Conservation (phyloP, 306 rosid genomes). For the Senna siamea region DNA sequence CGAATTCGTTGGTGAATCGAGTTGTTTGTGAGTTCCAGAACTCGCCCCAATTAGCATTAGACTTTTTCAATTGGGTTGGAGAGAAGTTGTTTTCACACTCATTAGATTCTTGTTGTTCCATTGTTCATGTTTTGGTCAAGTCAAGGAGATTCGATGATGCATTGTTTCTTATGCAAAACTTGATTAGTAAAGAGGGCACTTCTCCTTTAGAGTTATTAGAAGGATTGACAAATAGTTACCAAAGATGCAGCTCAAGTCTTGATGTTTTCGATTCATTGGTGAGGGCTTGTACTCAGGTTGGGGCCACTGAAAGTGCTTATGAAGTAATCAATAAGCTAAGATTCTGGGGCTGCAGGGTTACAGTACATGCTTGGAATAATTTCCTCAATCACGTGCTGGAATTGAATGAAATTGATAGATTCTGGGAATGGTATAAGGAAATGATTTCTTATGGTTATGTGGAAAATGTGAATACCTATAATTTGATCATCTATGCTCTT, state of each 20-base stretch:
- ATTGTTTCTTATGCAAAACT: conserved; percentile 46
- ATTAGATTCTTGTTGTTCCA: conserved; percentile 47
- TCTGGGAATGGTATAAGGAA: conserved; percentile 58
- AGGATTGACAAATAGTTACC: conserved; percentile 47
- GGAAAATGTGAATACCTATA: conserved; percentile 58
- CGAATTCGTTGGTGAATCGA: conserved; percentile 46
- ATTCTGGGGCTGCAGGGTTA: conserved; percentile 41
- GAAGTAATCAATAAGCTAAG: conserved; percentile 51
- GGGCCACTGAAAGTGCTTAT: conserved; percentile 55
- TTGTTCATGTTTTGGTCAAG: conserved; percentile 61
- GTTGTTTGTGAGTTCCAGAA: conserved; percentile 53
- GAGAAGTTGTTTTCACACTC: conserved; percentile 40
- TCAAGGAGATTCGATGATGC: conserved; percentile 57
- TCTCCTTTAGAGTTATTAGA: conserved; percentile 52
- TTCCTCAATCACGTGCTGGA: conserved; percentile 54
- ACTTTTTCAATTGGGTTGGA: conserved; percentile 54
- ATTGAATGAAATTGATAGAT: conserved; percentile 48
- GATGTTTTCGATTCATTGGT: conserved; percentile 65
- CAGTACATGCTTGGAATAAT: conserved; percentile 73
- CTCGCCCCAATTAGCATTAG: conserved; percentile 53
- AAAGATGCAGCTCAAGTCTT: conserved; percentile 42
- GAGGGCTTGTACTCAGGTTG: conserved; percentile 55
- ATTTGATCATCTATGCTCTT: conserved; percentile 60
- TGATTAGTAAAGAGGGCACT: conserved; percentile 42
- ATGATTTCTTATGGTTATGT: conserved; percentile 56